Base-by-base conservation (phyloP, 371 early-diverging fungal species). In the Globomyces sp. region DNA sequence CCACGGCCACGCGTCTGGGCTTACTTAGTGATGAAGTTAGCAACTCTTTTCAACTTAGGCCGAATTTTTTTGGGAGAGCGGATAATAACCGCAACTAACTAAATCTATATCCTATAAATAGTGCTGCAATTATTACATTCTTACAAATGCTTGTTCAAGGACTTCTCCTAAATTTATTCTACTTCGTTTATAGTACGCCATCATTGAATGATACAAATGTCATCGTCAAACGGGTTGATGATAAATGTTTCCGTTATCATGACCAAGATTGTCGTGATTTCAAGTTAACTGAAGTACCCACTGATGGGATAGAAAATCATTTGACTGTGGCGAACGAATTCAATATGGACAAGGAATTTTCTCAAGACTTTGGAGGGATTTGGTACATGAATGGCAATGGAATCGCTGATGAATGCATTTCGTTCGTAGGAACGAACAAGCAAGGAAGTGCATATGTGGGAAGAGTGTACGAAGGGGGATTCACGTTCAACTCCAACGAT, bases 331-430 rank as follows among this genome's bases (percentile, higher is more conserved):
- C 24, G 24, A 24, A 24, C 24, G 24, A 24, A 24, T 24, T 24
- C 24, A 24, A 24, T 24, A 24, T 24, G 24, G 24, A 24, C 24
- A 24, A 24, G 24, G 24, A 24, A 24, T 24, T 24, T 57, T 43
- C 55, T 57, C 64, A 64, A 41, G 47, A 47, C 47, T 47, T 47
- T 47, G 11, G 8, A 47, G 66, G 66, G 24, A 40, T 57, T 24
- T 66, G 58, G 60, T 66, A 66, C 60, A 66, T 66, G 66, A 66
- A 58, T 41, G 66, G 66, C 44, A 66, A 66, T 41, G 60, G 60
- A 13, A 50, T 66, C 8, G 49, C 60, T 48, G 66, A 66, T 49
- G 66, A 66, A 59, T 49, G 58, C 48, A 44, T 66, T 3, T 66
- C 66, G 4, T 44, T 66, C 51, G 66, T 60, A 4, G 37, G 37